Percentiles rank a stretch among this genome's conserved stretches.
These are phyloP conservation scores for Acanthochlamys bracteata DNA, from an alignment of 106 monocot species.

Conservation along the genomic window DNA sequence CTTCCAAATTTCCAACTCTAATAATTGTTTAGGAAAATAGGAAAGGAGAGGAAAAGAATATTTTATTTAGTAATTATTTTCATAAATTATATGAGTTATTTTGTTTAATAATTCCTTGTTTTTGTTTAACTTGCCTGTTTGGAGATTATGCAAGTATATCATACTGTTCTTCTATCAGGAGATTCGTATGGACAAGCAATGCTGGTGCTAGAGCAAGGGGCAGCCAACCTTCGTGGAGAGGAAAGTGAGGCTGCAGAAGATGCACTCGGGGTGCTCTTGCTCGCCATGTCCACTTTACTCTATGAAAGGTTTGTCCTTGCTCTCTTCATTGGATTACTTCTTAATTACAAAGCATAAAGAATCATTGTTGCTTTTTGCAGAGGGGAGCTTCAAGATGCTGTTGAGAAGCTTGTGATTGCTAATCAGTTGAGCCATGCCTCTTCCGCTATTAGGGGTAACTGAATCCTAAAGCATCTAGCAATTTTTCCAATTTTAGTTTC, in stretches of 20 bases:
- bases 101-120: background rate
- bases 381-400: conserved; percentile 54
- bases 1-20: no score
- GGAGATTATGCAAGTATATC: background rate
- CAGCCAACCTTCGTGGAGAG: conserved; percentile 25
- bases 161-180: conserved; percentile 6
- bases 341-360: background rate
- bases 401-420: conserved; percentile 73
- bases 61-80: no score
- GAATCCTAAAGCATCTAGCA: no score
- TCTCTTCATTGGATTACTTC: background rate
- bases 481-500: no score
- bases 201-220: conserved; percentile 61
- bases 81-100: no score
- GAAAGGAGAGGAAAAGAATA: no score
- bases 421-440: conserved; percentile 24
- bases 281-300: conserved; percentile 73
- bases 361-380: conserved; percentile 16
- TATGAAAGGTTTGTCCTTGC: conserved; percentile 46
- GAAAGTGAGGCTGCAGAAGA: conserved; percentile 19
- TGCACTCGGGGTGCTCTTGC: conserved; percentile 29
- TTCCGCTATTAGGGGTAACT: conserved; percentile 42
- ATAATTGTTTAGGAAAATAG: no score
- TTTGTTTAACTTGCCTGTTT: background rate
- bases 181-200: conserved; percentile 46